Evolutionary conservation across 495 filamentous ascomycete genomes (phyloP).

Genomic region (Pyrenula aspistea): DNA sequence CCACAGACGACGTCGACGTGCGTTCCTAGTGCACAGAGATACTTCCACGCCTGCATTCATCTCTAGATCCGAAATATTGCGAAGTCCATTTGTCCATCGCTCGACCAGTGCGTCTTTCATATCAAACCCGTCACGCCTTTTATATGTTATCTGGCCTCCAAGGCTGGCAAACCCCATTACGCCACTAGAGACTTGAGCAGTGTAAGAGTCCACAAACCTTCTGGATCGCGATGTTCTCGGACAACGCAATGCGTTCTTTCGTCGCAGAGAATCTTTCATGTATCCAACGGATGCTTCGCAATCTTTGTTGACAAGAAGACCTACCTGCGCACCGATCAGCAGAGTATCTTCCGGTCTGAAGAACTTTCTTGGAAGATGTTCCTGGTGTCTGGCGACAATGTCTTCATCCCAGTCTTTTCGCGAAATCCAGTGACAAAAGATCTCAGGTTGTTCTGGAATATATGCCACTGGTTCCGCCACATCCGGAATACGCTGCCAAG

Average conservation of each 20-base stretch:
- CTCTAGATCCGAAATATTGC: constrained; percentile 1
- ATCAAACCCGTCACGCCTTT: constrained; percentile 3
- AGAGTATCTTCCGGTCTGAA: not conserved
- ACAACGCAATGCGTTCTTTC: not conserved
- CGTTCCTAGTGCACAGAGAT: constrained; percentile 5
- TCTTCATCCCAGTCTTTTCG: not conserved
- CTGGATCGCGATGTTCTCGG: not conserved
- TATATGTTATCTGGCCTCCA: constrained; percentile 1
- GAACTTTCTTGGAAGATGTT: not conserved
- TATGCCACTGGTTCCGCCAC: constrained; percentile 3
- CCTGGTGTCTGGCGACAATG: not conserved
- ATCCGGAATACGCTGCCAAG: not conserved
- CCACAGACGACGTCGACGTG: constrained; percentile 1
- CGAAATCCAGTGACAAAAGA: constrained; percentile 6
- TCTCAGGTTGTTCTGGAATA: constrained; percentile 1
- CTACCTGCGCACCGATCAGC: constrained; percentile 1
- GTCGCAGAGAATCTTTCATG: not conserved
- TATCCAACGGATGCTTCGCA: not conserved
- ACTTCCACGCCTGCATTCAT: constrained; percentile 1
- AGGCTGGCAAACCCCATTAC: not conserved
- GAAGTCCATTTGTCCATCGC: constrained; percentile 1
- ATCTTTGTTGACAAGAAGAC: not conserved
- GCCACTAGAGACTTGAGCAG: not conserved
- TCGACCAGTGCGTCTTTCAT: constrained; percentile 7
- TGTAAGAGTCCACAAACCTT: constrained; percentile 1